These are phyloP conservation scores for Eleusine coracana DNA, from an alignment of 176 grass and related monocot species.

Conservation along the genomic window DNA sequence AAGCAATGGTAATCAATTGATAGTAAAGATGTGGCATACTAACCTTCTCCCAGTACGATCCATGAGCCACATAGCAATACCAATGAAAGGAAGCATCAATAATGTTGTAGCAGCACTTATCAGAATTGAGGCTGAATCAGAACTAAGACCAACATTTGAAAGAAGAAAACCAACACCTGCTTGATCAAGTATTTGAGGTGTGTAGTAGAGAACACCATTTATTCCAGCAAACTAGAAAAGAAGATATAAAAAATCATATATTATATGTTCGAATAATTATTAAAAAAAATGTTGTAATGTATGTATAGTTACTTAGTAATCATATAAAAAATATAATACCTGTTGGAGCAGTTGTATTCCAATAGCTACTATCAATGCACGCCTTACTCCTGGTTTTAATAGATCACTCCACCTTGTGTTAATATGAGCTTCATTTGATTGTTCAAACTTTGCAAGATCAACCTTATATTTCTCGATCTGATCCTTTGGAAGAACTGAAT, in stretches of 20 bases:
- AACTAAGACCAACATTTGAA: neutral
- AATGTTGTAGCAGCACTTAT: neutral
- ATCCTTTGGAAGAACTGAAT: neutral
- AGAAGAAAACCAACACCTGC: neutral
- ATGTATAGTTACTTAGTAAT: neutral
- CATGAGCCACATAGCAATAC: neutral
- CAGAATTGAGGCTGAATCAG: neutral
- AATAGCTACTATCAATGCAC: neutral
- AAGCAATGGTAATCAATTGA: neutral
- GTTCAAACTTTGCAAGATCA: neutral
- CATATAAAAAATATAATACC: neutral
- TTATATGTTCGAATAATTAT: neutral
- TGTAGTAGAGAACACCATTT: neutral
- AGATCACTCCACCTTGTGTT: neutral
- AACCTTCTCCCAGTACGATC: neutral
- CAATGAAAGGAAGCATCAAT: neutral
- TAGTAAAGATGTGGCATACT: neutral
- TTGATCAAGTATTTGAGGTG: neutral
- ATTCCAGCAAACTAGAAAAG: neutral
- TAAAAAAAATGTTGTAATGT: neutral
- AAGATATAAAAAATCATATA: neutral
- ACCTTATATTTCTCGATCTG: neutral
- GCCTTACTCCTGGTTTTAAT: neutral
- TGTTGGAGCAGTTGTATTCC: neutral
- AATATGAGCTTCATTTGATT: neutral